Evolutionary conservation across 345 rosid species (phyloP).

Genomic region (Ailanthus altissimus): DNA sequence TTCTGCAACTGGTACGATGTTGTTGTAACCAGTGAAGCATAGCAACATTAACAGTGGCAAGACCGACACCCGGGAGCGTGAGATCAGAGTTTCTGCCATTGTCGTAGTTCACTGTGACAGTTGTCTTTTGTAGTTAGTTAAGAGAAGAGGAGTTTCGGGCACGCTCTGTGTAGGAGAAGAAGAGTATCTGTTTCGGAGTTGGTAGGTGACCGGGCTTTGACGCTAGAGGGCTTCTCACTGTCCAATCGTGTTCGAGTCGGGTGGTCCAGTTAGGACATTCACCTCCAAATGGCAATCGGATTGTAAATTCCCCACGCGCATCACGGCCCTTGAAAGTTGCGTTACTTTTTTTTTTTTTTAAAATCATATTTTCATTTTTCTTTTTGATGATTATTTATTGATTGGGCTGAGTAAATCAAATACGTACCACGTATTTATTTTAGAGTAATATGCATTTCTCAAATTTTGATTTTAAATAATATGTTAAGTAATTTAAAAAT

Average conservation of each 20-base stretch:
- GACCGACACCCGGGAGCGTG: constrained; percentile 11
- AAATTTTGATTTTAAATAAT: too few species aligned
- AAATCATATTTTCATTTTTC: too few species aligned
- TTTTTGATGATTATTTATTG: too few species aligned
- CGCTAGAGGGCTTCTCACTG: not conserved
- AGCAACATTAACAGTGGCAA: constrained; percentile 27
- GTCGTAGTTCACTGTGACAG: not conserved
- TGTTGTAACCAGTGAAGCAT: constrained; percentile 20
- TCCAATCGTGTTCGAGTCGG: constrained; percentile 22
- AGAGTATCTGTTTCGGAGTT: not conserved
- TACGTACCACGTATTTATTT: too few species aligned
- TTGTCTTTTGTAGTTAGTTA: not conserved
- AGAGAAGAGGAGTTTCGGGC: not conserved
- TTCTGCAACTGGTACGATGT: constrained; percentile 43
- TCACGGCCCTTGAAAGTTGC: not conserved
- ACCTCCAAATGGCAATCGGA: not conserved
- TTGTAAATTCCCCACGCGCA: not conserved
- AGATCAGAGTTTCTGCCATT: not conserved
- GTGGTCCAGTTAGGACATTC: not conserved
- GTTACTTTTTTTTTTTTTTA: not conserved
- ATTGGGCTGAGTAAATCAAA: too few species aligned
- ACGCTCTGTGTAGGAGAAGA: not conserved
- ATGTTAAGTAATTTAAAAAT: too few species aligned
- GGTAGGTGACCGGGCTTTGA: not conserved
- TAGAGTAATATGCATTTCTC: too few species aligned